phyloP scores from a whole-genome alignment of 495 filamentous ascomycete species.

The Aspergillus indologenus region DNA sequence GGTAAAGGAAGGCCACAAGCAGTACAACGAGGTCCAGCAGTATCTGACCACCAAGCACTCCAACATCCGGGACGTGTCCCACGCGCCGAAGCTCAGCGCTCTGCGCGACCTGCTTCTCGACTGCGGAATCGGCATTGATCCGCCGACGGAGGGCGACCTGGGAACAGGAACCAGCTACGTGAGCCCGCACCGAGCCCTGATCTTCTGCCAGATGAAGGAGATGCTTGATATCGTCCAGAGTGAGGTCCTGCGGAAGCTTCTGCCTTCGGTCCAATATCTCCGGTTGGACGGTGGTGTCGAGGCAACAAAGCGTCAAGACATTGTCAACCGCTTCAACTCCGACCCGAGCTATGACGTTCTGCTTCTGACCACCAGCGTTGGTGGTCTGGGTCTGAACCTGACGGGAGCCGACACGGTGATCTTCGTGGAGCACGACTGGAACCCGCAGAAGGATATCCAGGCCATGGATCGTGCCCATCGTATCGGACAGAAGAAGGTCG shows the following conservation, averaged over 20 bases:
- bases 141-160: constrained; percentile 52
- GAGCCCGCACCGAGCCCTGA: constrained; percentile 88
- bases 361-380: constrained; percentile 89
- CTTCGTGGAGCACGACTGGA: constrained; percentile 99
- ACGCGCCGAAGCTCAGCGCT: constrained; percentile 90
- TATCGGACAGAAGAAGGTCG: constrained; percentile 98
- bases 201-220: constrained; percentile 99
- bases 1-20: constrained; percentile 87
- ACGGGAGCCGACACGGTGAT: constrained; percentile 98
- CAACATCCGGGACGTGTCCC: constrained; percentile 74
- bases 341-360: constrained; percentile 94
- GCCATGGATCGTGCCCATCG: constrained; percentile 98
- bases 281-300: constrained; percentile 91
- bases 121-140: constrained; percentile 82
- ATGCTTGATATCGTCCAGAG: constrained; percentile 98
- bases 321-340: constrained; percentile 97
- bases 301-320: constrained; percentile 84
- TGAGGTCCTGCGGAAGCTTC: constrained; percentile 77
- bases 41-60: constrained; percentile 67
- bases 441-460: constrained; percentile 96
- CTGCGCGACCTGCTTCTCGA: constrained; percentile 87
- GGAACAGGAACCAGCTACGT: constrained; percentile 75
- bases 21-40: constrained; percentile 79
- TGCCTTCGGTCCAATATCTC: constrained; percentile 84
- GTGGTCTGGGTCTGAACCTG: constrained; percentile 90